Percentiles rank a stretch among this genome's conserved stretches.
Evolutionary conservation across 192 early-diverging fungal genomes (phyloP).

Genomic region (Umbelopsis vinacea): DNA sequence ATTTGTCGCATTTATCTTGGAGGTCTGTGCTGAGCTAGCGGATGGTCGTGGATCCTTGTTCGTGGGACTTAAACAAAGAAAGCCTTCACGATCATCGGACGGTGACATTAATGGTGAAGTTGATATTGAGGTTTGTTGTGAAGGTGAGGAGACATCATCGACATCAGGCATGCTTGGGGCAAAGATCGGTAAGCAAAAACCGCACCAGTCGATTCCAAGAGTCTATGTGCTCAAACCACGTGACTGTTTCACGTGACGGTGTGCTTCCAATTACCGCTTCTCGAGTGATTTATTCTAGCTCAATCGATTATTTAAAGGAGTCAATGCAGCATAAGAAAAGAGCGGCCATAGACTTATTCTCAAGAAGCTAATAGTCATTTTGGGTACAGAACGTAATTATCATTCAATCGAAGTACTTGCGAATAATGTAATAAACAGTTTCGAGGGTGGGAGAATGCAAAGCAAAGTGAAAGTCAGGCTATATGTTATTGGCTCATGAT

Average conservation of each 20-base stretch:
- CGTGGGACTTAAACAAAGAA: conserved; percentile 1
- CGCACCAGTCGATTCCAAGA: background rate
- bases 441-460: no score
- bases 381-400: no score
- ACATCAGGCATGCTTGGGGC: conserved; percentile 16
- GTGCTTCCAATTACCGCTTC: no score
- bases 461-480: no score
- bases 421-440: no score
- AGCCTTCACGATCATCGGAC: conserved; percentile 4
- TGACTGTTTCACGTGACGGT: background rate
- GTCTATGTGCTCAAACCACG: background rate
- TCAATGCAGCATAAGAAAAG: no score
- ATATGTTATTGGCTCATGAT: no score
- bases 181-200: conserved; percentile 11
- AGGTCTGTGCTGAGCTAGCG: background rate
- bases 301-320: no score
- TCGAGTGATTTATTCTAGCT: no score
- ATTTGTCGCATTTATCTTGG: background rate
- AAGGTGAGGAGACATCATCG: conserved; percentile 7
- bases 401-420: no score
- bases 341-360: no score
- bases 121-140: conserved; percentile 7
- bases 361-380: no score
- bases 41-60: conserved; percentile 10
- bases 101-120: conserved; percentile 9